A percentile compares a stretch with the other conserved stretches of the same genome.
Evolutionary conservation across 495 filamentous ascomycete genomes (phyloP).

Genomic region (Neurospora intermedia): DNA sequence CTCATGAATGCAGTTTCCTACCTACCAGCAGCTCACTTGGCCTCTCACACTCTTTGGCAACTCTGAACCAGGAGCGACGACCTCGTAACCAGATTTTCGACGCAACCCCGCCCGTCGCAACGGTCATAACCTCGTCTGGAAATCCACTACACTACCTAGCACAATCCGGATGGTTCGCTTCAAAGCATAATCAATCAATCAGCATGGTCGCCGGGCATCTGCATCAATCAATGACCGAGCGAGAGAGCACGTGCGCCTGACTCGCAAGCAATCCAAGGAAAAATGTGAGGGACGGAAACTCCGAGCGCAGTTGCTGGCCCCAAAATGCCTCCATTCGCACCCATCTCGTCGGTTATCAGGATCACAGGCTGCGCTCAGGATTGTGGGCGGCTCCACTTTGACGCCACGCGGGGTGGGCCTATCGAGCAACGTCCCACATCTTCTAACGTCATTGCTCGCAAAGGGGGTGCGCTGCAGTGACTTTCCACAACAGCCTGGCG

Average conservation of each 20-base stretch:
- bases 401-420: slow-evolving; percentile 1
- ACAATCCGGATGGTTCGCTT: background rate
- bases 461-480: slow-evolving; percentile 1
- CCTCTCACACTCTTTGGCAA: background rate
- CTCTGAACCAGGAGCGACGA: background rate
- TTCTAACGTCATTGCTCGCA: slow-evolving; percentile 8
- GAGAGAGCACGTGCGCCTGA: background rate
- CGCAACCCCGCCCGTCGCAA: background rate
- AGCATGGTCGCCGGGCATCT: background rate
- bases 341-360: background rate
- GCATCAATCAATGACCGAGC: background rate
- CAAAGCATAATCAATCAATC: background rate
- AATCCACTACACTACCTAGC: background rate
- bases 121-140: background rate
- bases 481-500: background rate
- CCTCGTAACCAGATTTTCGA: background rate
- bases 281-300: background rate
- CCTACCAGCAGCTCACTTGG: background rate
- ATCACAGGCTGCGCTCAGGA: background rate
- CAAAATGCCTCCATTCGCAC: background rate
- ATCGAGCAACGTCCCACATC: background rate
- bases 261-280: background rate
- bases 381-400: background rate
- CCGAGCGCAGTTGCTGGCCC: background rate
- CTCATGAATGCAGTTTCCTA: background rate